Conservation (phyloP, 1,284 basidiomycete species). For the Sporisorium scitamineum region DNA sequence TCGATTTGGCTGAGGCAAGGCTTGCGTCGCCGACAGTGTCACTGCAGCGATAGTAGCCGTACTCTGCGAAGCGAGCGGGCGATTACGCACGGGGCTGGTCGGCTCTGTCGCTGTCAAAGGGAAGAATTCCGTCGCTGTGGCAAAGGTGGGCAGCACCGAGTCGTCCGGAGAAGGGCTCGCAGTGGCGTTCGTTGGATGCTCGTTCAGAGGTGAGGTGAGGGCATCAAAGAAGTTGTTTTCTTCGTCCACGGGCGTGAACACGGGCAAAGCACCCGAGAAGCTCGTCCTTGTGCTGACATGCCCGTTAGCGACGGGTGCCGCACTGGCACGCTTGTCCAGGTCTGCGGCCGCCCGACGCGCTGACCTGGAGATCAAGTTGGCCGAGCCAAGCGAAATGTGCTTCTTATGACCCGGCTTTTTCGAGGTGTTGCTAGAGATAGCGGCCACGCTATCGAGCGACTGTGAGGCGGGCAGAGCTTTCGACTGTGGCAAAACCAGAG, state of each 20-base stretch:
- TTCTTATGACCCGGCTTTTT: conserved; percentile 27
- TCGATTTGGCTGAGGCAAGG: neutral
- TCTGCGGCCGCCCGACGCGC: conserved; percentile 26
- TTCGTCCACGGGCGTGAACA: conserved; percentile 27
- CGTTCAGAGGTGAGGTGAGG: conserved; percentile 21
- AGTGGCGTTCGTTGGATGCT: conserved; percentile 9
- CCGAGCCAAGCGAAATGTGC: conserved; percentile 33
- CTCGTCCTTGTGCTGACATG: conserved; percentile 15
- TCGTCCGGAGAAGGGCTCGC: conserved; percentile 9
- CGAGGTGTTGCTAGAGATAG: neutral
- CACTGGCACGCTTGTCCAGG: conserved; percentile 26
- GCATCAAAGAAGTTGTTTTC: conserved; percentile 37
- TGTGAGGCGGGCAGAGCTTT: conserved; percentile 19
- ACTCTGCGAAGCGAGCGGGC: conserved; percentile 12
- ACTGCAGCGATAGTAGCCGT: neutral
- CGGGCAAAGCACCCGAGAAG: conserved; percentile 15
- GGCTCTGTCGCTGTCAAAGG: neutral
- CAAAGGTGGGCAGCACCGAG: conserved; percentile 26
- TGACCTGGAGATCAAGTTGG: conserved; percentile 30
- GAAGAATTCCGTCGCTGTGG: conserved; percentile 27
- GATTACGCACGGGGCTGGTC: conserved; percentile 5
- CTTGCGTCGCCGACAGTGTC: neutral
- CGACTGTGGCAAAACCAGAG: conserved; percentile 19
- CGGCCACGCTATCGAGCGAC: conserved; percentile 22
- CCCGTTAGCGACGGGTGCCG: conserved; percentile 9